Evolutionary conservation across 257 asterid species (phyloP).

Genomic region (Phtheirospermum japonicum): DNA sequence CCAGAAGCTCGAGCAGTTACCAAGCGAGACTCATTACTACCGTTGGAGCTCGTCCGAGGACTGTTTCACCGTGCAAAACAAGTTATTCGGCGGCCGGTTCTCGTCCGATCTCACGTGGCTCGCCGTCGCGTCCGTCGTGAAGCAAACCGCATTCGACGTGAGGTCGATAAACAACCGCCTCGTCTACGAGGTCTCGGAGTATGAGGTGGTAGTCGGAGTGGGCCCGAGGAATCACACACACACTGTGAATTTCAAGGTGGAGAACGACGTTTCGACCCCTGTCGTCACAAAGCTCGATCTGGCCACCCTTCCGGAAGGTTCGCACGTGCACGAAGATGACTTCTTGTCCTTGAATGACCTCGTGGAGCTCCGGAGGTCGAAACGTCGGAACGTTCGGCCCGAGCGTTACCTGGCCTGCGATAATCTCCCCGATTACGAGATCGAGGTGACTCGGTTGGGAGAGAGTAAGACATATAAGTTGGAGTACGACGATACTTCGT

Average conservation of each 20-base stretch:
- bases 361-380: slow-evolving; percentile 70
- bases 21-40: slow-evolving; percentile 53
- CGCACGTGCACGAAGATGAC: slow-evolving; percentile 33
- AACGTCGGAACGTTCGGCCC: slow-evolving; percentile 65
- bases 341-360: slow-evolving; percentile 39
- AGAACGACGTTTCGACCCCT: slow-evolving; percentile 50
- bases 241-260: slow-evolving; percentile 61
- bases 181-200: slow-evolving; percentile 59
- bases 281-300: slow-evolving; percentile 35
- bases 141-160: slow-evolving; percentile 54
- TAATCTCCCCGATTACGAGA: slow-evolving; percentile 54
- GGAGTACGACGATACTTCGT: slow-evolving; percentile 39
- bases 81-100: slow-evolving; percentile 54
- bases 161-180: slow-evolving; percentile 55
- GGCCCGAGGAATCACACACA: slow-evolving; percentile 28
- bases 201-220: slow-evolving; percentile 22
- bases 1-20: slow-evolving; percentile 65
- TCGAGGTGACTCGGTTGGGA: slow-evolving; percentile 66
- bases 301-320: slow-evolving; percentile 27
- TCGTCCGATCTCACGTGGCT: slow-evolving; percentile 79
- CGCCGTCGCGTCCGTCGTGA: slow-evolving; percentile 55
- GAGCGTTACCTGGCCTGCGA: slow-evolving; percentile 78
- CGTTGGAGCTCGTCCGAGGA: slow-evolving; percentile 87
- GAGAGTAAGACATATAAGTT: slow-evolving; percentile 47
- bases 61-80: slow-evolving; percentile 55